Conservation (phyloP, 2,329 filamentous ascomycete genomes). For the Cercospora janseana region DNA sequence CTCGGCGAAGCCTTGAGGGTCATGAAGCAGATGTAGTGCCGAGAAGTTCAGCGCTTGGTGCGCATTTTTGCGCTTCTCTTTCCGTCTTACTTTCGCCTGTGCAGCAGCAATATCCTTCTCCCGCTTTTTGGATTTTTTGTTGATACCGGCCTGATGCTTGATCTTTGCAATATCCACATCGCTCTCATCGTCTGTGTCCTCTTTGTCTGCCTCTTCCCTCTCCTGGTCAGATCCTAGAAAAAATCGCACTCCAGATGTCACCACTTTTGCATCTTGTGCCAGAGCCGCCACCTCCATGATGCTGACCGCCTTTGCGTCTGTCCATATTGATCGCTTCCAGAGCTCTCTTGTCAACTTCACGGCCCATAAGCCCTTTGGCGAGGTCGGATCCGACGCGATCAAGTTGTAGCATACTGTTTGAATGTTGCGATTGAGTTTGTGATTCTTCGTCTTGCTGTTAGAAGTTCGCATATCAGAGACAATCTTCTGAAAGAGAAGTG, state of each 20-base stretch:
- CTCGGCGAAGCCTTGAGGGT: slow-evolving; percentile 92
- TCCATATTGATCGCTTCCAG: slow-evolving; percentile 97
- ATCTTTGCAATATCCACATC: slow-evolving; percentile 74
- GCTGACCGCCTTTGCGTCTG: slow-evolving; percentile 89
- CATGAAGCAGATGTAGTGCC: slow-evolving; percentile 86
- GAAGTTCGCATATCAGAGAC: slow-evolving; percentile 83
- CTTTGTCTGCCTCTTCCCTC: slow-evolving; percentile 79
- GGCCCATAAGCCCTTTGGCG: slow-evolving; percentile 87
- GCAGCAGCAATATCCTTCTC: slow-evolving; percentile 76
- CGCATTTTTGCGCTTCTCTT: slow-evolving; percentile 82
- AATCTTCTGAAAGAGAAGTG: slow-evolving; percentile 84
- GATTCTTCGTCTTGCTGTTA: slow-evolving; percentile 84
- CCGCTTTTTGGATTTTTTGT: slow-evolving; percentile 94
- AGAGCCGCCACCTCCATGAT: slow-evolving; percentile 94
- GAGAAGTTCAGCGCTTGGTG: slow-evolving; percentile 93
- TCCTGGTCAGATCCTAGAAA: slow-evolving; percentile 96
- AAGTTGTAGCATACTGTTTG: slow-evolving; percentile 93
- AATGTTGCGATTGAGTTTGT: slow-evolving; percentile 87
- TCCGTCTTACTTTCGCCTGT: slow-evolving; percentile 73
- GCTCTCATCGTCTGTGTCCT: slow-evolving; percentile 82
- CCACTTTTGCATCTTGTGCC: slow-evolving; percentile 88
- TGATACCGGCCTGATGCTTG: slow-evolving; percentile 82
- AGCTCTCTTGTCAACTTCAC: slow-evolving; percentile 92
- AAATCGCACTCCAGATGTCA: slow-evolving; percentile 82
- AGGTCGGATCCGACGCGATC: slow-evolving; percentile 78